Conservation (phyloP, 192 early-diverging fungal species). For the Backusella circina region DNA sequence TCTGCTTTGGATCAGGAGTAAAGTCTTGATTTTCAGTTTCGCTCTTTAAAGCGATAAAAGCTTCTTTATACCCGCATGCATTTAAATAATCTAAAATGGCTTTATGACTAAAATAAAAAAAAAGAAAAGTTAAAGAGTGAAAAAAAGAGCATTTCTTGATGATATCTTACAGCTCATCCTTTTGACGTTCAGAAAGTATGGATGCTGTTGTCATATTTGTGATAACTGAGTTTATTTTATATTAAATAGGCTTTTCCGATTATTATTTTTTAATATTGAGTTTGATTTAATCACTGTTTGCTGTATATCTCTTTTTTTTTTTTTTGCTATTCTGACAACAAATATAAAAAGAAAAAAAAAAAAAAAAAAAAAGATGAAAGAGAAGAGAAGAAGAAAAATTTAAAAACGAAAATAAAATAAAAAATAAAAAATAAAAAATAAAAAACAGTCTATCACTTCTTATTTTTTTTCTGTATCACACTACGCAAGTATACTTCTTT, state of each 20-base stretch:
- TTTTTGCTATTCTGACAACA: not conserved
- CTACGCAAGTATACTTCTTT: not conserved
- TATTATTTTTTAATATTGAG: not conserved
- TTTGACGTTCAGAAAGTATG: conserved; percentile 67
- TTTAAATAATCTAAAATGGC: conserved; percentile 89
- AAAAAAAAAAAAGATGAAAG: not conserved
- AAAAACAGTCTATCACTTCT: not conserved
- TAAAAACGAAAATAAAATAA: not conserved
- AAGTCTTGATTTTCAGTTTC: conserved; percentile 77
- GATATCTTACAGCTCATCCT: conserved; percentile 63
- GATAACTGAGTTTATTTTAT: not conserved
- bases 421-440: not conserved
- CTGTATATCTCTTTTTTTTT: not conserved
- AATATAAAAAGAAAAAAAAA: not conserved
- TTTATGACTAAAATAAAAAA: conserved; percentile 49
- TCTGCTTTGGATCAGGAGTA: conserved; percentile 69
- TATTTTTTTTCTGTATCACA: not conserved
- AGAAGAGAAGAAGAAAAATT: not conserved
- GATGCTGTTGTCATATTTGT: conserved; percentile 35
- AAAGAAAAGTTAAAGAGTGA: not conserved
- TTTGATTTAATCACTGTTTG: not conserved
- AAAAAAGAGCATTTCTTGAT: not conserved
- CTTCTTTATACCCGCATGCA: conserved; percentile 64
- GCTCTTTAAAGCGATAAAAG: conserved; percentile 60
- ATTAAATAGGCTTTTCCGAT: not conserved